Conservation (phyloP, 768 basidiomycete genomes). For the Pleurotus citrinopileatus region DNA sequence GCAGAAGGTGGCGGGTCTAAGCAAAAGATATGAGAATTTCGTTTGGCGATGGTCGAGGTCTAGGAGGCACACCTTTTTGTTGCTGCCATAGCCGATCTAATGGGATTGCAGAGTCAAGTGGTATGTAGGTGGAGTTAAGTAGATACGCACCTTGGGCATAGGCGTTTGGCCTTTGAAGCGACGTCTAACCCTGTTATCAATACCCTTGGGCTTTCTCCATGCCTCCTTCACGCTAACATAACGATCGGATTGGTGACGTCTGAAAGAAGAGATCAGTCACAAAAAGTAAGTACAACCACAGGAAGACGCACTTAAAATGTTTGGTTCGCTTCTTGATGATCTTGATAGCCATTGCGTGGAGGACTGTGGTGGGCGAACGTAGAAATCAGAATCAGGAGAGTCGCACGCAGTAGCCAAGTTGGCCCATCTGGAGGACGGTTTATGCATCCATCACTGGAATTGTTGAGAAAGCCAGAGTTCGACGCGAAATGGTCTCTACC, state of each 20-base stretch:
- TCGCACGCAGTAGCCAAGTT: neutral
- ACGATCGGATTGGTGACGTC: slow-evolving; percentile 98
- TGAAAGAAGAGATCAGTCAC: slow-evolving; percentile 23
- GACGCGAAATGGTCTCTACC: neutral
- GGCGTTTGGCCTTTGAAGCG: slow-evolving; percentile 94
- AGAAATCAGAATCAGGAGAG: neutral
- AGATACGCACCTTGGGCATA: slow-evolving; percentile 87
- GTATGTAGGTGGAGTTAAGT: neutral
- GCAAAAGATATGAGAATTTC: slow-evolving; percentile 6
- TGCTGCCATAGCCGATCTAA: slow-evolving; percentile 87
- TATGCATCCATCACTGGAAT: slow-evolving; percentile 1
- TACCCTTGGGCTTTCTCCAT: slow-evolving; percentile 99
- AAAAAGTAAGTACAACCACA: slow-evolving; percentile 2
- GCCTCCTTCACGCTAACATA: slow-evolving; percentile 96
- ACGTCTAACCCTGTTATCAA: slow-evolving; percentile 95
- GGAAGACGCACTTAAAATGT: slow-evolving; percentile 80
- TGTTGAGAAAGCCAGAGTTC: neutral
- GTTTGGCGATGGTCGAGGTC: slow-evolving; percentile 24
- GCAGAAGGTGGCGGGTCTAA: slow-evolving; percentile 91
- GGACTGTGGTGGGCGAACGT: neutral
- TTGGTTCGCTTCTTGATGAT: slow-evolving; percentile 79
- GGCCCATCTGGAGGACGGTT: neutral
- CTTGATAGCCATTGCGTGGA: slow-evolving; percentile 12
- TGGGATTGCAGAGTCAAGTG: neutral
- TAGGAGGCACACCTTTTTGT: slow-evolving; percentile 60